Evolutionary conservation across 306 rosid species (phyloP).

Genomic region (Cercis canadensis): DNA sequence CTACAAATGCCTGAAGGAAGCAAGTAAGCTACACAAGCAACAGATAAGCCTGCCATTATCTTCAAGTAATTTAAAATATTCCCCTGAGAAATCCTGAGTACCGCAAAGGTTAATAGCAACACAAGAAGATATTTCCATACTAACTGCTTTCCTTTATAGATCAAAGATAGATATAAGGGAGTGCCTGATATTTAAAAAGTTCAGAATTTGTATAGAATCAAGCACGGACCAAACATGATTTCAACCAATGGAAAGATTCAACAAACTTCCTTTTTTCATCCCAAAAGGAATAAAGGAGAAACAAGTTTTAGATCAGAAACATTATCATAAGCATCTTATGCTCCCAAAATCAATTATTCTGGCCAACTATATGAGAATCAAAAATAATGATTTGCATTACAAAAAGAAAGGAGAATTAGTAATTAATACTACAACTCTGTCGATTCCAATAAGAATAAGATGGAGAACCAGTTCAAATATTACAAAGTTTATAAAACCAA

Average conservation of each 20-base stretch:
- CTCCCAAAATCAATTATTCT: too few relatives aligned
- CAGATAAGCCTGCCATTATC: too few relatives aligned
- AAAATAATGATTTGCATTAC: conserved; percentile 9
- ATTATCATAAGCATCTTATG: too few relatives aligned
- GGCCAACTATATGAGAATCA: too few relatives aligned
- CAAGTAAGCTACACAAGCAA: background rate
- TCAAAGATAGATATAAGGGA: background rate
- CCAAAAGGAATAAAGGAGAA: too few relatives aligned
- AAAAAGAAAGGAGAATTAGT: background rate
- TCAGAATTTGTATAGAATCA: background rate
- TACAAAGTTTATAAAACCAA: background rate
- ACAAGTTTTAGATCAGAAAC: too few relatives aligned
- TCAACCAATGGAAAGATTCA: background rate
- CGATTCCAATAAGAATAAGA: background rate
- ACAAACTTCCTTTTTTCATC: too few relatives aligned
- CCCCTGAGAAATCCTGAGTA: background rate
- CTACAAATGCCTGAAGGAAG: background rate
- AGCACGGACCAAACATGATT: background rate
- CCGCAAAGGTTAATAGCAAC: too few relatives aligned
- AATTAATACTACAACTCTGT: background rate
- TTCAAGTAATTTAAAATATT: background rate
- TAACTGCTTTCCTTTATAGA: too few relatives aligned
- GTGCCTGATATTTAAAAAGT: background rate
- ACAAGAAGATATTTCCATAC: too few relatives aligned
- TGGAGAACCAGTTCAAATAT: conserved; percentile 1